phyloP scores from a whole-genome alignment of 2,329 filamentous ascomycete genomes.

The Sclerotinia minor region DNA sequence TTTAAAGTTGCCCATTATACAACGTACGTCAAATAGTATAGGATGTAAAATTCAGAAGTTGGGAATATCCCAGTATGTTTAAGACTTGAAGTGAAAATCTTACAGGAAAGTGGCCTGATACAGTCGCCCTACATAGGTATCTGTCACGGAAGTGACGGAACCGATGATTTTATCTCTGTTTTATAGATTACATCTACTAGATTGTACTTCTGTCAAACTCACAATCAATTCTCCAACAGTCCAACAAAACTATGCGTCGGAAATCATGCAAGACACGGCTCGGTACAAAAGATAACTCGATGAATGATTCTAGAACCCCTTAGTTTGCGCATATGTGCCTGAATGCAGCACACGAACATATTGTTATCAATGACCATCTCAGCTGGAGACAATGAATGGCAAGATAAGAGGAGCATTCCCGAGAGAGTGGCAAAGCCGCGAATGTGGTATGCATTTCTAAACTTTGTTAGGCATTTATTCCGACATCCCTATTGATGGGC shows the following conservation, averaged over 20 bases:
- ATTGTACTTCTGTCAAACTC: not conserved
- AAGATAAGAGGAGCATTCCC: not conserved
- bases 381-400: not conserved
- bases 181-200: not conserved
- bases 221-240: not conserved
- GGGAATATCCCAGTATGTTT: not conserved
- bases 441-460: too few relatives aligned
- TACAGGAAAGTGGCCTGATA: not conserved
- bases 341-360: not conserved
- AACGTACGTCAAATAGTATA: too few relatives aligned
- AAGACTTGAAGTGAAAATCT: too few relatives aligned
- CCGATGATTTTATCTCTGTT: not conserved
- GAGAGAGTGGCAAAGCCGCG: not conserved
- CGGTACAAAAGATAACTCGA: not conserved
- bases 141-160: not conserved
- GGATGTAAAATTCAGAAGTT: not conserved
- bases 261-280: not conserved
- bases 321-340: not conserved
- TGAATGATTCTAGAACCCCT: not conserved
- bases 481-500: not conserved
- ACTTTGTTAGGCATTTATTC: not conserved
- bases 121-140: too few relatives aligned
- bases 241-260: not conserved
- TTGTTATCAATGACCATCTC: not conserved
- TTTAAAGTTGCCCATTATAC: too few relatives aligned